A percentile compares a stretch with the other conserved stretches of the same genome.
These are phyloP conservation scores for Serendipita sp. DNA, from an alignment of 768 basidiomycete genomes.

Conservation along the genomic window DNA sequence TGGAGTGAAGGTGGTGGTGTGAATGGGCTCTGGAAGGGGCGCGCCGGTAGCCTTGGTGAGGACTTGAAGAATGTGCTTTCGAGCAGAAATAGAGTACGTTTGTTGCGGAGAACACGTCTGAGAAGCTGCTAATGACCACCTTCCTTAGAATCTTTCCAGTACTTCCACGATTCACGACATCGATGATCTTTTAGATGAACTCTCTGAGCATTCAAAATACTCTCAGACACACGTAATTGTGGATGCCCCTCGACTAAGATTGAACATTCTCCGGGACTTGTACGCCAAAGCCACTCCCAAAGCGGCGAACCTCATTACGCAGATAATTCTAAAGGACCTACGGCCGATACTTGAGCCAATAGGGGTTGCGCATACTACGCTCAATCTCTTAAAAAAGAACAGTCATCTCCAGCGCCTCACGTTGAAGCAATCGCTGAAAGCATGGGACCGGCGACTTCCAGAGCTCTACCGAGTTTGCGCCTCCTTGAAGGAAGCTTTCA, in stretches of 20 bases:
- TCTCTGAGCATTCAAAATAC: conserved; percentile 51
- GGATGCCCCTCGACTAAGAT: conserved; percentile 20
- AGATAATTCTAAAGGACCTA: conserved; percentile 80
- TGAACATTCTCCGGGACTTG: conserved; percentile 35
- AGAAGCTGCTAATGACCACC: not conserved
- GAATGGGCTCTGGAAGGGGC: conserved; percentile 28
- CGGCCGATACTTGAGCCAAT: conserved; percentile 64
- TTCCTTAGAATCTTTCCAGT: not conserved
- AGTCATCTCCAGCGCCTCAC: conserved; percentile 40
- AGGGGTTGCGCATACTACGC: conserved; percentile 32
- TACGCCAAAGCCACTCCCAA: conserved; percentile 44
- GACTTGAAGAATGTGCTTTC: conserved; percentile 34
- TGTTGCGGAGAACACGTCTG: not conserved
- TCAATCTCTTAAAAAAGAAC: conserved; percentile 37
- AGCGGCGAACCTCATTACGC: conserved; percentile 57
- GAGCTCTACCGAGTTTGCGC: conserved; percentile 39
- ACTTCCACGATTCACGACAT: conserved; percentile 33
- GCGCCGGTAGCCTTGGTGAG: conserved; percentile 52
- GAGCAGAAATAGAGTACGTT: not conserved
- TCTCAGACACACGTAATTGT: conserved; percentile 27
- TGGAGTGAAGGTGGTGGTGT: conserved; percentile 21
- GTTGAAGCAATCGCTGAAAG: conserved; percentile 46
- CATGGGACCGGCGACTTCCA: conserved; percentile 54
- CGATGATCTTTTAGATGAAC: conserved; percentile 53
- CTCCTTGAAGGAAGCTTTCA: conserved; percentile 41